phyloP scores from a whole-genome alignment of 1,139 yeast genomes.

The Hansenula sp. region DNA sequence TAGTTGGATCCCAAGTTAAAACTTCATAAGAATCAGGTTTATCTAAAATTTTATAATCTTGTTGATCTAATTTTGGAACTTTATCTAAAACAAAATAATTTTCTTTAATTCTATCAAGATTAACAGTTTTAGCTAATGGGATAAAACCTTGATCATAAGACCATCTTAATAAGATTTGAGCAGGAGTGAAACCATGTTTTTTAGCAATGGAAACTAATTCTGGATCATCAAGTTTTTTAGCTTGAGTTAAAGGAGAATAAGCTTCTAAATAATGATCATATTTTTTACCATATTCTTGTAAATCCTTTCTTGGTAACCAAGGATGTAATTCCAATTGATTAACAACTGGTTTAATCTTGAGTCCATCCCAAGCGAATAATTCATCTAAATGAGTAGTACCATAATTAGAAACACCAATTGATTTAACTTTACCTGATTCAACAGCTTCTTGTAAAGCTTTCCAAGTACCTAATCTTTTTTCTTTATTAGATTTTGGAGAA shows the following conservation, averaged over 20 bases:
- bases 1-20: conserved; percentile 27
- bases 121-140: conserved; percentile 68
- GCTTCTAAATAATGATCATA: conserved; percentile 44
- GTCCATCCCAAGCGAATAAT: conserved; percentile 31
- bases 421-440: conserved; percentile 28
- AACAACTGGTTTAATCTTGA: conserved; percentile 39
- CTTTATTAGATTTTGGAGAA: conserved; percentile 33
- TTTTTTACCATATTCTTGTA: conserved; percentile 37
- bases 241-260: conserved; percentile 53
- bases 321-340: conserved; percentile 54
- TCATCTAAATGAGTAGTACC: conserved; percentile 37
- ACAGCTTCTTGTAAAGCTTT: conserved; percentile 39
- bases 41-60: conserved; percentile 18
- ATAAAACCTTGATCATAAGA: conserved; percentile 45
- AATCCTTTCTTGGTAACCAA: conserved; percentile 37
- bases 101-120: conserved; percentile 43
- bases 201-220: conserved; percentile 35
- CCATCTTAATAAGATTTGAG: conserved; percentile 44
- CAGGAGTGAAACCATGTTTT: conserved; percentile 34
- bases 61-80: conserved; percentile 20
- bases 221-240: conserved; percentile 45
- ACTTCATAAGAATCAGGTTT: conserved; percentile 22
- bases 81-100: conserved; percentile 35
- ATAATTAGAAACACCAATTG: conserved; percentile 42
- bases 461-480: conserved; percentile 38